Conservation (phyloP, 176 grass and related monocot genomes). For the Juncus inflexus region DNA sequence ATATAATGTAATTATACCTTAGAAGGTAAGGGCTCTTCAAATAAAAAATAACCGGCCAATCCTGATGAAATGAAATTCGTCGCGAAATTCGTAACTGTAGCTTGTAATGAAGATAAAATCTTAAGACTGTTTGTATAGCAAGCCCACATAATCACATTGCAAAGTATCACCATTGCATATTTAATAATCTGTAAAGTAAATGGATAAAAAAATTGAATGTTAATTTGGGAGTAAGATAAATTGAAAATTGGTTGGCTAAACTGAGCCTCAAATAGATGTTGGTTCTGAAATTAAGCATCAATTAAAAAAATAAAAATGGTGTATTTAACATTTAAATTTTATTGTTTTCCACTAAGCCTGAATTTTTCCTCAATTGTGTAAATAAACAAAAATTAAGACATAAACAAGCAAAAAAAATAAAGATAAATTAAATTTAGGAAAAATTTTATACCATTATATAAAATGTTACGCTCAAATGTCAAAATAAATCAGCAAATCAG, state of each 20-base stretch:
- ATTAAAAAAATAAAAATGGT: too few relatives aligned
- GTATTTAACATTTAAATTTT: too few relatives aligned
- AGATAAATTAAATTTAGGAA: too few relatives aligned
- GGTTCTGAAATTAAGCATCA: too few relatives aligned
- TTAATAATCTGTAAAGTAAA: constrained; percentile 49
- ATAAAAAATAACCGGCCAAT: constrained; percentile 77
- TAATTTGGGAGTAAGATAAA: not conserved
- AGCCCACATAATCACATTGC: constrained; percentile 82
- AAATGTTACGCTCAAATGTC: too few relatives aligned
- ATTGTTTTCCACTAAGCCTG: too few relatives aligned
- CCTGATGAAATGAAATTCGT: constrained; percentile 84
- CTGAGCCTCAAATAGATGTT: not conserved
- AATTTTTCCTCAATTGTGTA: too few relatives aligned
- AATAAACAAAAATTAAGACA: too few relatives aligned
- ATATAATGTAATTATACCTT: constrained; percentile 39
- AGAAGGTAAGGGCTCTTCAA: constrained; percentile 66
- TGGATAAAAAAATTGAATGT: not conserved
- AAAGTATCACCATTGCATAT: constrained; percentile 71
- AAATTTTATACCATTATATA: too few relatives aligned
- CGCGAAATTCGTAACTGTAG: constrained; percentile 88
- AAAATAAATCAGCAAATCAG: too few relatives aligned
- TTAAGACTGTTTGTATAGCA: constrained; percentile 91
- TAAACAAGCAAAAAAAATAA: too few relatives aligned
- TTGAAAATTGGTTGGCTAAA: not conserved
- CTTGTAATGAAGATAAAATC: constrained; percentile 74